A percentile compares a stretch with the other conserved stretches of the same genome.
Conservation (phyloP, 2,329 filamentous ascomycete genomes). For the Aspergillus novofumigatus region DNA sequence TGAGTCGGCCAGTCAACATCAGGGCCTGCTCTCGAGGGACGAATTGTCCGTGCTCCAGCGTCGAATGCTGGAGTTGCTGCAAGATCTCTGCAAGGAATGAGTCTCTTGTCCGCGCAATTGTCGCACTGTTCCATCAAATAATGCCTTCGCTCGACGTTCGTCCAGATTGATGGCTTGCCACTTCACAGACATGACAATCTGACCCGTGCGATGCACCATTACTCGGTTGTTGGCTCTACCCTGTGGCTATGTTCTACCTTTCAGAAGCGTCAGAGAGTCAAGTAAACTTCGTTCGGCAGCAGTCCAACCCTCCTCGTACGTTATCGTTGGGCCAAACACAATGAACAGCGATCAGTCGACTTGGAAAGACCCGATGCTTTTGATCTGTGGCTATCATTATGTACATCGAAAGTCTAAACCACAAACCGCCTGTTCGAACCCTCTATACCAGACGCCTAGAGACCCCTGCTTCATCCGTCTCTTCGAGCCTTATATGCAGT, state of each 20-base stretch:
- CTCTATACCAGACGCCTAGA: constrained; percentile 17
- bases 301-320: background rate
- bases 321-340: background rate
- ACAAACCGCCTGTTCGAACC: constrained; percentile 4
- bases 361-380: background rate
- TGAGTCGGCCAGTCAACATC: background rate
- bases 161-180: no score
- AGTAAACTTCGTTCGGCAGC: background rate
- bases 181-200: background rate
- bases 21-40: constrained; percentile 31
- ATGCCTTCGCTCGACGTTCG: background rate
- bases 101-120: background rate
- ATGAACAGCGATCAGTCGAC: background rate
- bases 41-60: constrained; percentile 44
- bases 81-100: constrained; percentile 47
- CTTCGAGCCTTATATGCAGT: constrained; percentile 11
- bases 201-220: background rate
- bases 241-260: background rate
- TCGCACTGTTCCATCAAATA: background rate
- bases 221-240: background rate
- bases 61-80: constrained; percentile 48
- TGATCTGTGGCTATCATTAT: constrained; percentile 17
- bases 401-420: constrained; percentile 19
- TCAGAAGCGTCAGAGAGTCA: background rate
- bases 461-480: constrained; percentile 7